Conservation (phyloP, 2,329 filamentous ascomycete genomes). For the Xylaria hypoxylon region DNA sequence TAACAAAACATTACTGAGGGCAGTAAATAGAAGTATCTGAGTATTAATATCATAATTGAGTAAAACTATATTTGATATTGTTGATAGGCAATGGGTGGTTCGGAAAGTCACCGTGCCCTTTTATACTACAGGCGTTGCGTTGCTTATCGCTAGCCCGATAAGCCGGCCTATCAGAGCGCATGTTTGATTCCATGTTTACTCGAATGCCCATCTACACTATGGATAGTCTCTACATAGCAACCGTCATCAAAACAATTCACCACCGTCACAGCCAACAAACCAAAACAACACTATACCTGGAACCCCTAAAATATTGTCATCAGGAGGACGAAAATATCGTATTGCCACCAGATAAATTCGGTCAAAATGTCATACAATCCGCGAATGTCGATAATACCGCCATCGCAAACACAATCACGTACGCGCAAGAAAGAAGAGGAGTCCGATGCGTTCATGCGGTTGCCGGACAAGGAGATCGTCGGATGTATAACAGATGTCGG, state of each 20-base stretch:
- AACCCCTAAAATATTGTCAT: background rate
- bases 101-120: too few species aligned
- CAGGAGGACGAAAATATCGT: background rate
- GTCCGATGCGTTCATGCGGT: slow-evolving; percentile 69
- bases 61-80: too few species aligned
- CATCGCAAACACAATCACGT: slow-evolving; percentile 63
- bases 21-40: too few species aligned
- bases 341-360: background rate
- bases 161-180: slow-evolving; percentile 26
- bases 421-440: slow-evolving; percentile 69
- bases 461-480: slow-evolving; percentile 83
- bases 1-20: too few species aligned
- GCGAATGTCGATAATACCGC: slow-evolving; percentile 70
- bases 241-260: slow-evolving; percentile 34
- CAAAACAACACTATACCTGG: background rate
- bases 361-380: slow-evolving; percentile 67
- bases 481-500: slow-evolving; percentile 98
- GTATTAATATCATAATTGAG: too few species aligned
- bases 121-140: too few species aligned
- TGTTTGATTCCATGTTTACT: slow-evolving; percentile 33
- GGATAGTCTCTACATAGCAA: slow-evolving; percentile 25
- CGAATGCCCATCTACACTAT: background rate
- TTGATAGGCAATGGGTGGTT: too few species aligned
- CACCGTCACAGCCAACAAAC: slow-evolving; percentile 4
- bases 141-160: slow-evolving; percentile 29